Evolutionary conservation across 345 rosid species (phyloP), one percentile per base, ranked within the genome.

Genomic region (Dovyalis caffra): DNA sequence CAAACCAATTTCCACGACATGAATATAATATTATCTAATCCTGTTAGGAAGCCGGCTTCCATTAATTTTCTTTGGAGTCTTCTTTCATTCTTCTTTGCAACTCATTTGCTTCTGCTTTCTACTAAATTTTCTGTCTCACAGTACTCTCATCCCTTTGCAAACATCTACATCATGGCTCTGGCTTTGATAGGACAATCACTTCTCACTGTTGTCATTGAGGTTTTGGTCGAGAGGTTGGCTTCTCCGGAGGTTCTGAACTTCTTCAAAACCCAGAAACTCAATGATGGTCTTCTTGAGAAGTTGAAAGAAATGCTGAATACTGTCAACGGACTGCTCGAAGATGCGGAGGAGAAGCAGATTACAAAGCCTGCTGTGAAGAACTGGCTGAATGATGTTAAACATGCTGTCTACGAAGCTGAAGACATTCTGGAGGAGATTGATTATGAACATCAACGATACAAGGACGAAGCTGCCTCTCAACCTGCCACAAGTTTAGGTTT

Each of bases 301-400:
- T 32, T 77, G 51, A 58, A 57, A 2, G 15, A 31, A 15, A 51
- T 8, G 5, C 43, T 66, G 53, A 53, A 35, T 8, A 11, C 64
- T 23, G 40, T 72, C 25, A 58, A 67, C 21, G 64, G 57, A 34
- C 63, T 78, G 7, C 65, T 78, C 8, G 74, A 68, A 26, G 74
- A 74, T 40, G 78, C 82, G 31, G 74, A 74, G 70, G 75, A 79
- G 60, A 79, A 68, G 74, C 71, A 69, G 66, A 49, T 69, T 6
- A 69, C 34, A 6, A 26, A 53, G 14, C 9, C 32, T 3, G 28
- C 25, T 20, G 69, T 74, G 21, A 23, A 23, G 56, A 37, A 68
- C 2, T 74, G 82, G 82, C 70, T 74, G 29, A 60, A 69, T 38
- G 75, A 74, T 31, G 68, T 74, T 31, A 69, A 69, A 64, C 58